Evolutionary conservation across 2,329 filamentous ascomycete species (phyloP).

Genomic region (Neonectria magnoliae): DNA sequence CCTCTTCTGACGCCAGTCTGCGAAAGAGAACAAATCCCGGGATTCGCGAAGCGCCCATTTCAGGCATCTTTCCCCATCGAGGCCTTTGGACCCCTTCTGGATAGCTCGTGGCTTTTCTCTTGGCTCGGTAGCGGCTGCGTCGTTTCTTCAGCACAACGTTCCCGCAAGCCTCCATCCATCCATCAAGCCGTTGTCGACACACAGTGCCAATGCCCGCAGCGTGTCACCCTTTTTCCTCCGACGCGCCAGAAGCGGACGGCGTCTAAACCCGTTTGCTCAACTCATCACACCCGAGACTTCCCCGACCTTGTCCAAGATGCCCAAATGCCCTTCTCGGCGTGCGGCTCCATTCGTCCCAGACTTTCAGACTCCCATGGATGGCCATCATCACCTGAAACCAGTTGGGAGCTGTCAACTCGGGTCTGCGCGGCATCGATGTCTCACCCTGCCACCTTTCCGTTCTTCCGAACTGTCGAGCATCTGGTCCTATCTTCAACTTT

Average conservation of each 20-base stretch:
- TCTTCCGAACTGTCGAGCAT: neutral
- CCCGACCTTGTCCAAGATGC: constrained; percentile 5
- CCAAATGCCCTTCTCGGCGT: neutral
- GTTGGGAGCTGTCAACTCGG: constrained; percentile 11
- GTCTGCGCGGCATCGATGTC: constrained; percentile 13
- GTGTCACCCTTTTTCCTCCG: constrained; percentile 12
- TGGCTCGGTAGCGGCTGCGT: neutral
- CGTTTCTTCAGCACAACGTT: neutral
- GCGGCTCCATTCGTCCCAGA: constrained; percentile 13
- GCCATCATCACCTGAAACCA: constrained; percentile 25
- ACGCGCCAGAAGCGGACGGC: constrained; percentile 22
- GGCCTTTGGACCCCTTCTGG: neutral
- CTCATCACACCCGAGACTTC: constrained; percentile 23
- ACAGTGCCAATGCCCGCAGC: constrained; percentile 19
- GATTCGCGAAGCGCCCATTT: constrained; percentile 3
- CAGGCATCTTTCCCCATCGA: neutral
- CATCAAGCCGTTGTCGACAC: constrained; percentile 11
- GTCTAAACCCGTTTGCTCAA: constrained; percentile 11
- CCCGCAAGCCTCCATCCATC: constrained; percentile 7
- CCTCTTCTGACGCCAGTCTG: constrained; percentile 2
- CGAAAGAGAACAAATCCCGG: neutral
- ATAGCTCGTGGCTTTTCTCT: neutral
- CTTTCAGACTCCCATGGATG: neutral
- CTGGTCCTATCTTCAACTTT: neutral
- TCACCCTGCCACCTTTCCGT: constrained; percentile 10